Evolutionary conservation across 2,329 filamentous ascomycete genomes (phyloP).

Genomic region (Pyricularia grisea): DNA sequence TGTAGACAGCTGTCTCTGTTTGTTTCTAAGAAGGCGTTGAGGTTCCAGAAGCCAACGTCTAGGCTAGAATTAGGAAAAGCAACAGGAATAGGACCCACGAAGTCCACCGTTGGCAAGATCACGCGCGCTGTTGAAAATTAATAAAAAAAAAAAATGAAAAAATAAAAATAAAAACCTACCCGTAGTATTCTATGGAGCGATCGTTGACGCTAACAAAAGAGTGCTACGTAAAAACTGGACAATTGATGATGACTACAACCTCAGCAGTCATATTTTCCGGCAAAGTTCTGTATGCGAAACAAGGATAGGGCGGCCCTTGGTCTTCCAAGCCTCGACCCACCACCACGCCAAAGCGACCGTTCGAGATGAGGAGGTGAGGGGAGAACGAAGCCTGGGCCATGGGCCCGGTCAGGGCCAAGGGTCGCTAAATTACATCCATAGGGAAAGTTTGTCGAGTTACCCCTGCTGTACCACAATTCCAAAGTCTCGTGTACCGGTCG

Average conservation of each 20-base stretch:
- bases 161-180: not conserved
- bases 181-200: not conserved
- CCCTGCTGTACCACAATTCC: not conserved
- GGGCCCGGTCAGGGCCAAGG: not conserved
- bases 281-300: not conserved
- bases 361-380: not conserved
- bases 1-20: not conserved
- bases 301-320: not conserved
- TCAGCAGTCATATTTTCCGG: not conserved
- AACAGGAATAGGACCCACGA: not conserved
- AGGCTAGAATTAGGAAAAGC: not conserved
- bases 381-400: not conserved
- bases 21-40: not conserved
- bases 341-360: not conserved
- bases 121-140: not conserved
- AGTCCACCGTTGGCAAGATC: not conserved
- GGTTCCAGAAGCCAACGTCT: not conserved
- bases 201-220: not conserved
- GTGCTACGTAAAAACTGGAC: not conserved
- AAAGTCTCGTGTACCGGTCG: not conserved
- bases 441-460: not conserved
- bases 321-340: not conserved
- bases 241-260: not conserved
- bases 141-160: too few relatives aligned
- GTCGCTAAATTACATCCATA: not conserved